Base-by-base conservation (phyloP, 495 filamentous ascomycete genomes). In the Podospora conica region DNA sequence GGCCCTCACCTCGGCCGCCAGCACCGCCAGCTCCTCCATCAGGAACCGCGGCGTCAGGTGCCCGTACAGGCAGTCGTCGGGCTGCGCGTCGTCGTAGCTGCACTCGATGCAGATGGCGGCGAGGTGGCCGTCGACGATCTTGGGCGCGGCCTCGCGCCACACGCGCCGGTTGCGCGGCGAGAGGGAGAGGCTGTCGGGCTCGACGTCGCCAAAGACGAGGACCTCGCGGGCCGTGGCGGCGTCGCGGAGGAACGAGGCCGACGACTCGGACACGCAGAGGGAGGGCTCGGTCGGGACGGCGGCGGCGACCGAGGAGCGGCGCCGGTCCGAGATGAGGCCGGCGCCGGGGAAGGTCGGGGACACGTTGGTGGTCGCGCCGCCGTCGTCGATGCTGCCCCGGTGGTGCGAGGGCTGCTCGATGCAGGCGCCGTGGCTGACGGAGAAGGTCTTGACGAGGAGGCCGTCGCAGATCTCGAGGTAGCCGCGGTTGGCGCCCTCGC, bases 191-290 rank as follows among this genome's bases (percentile, higher is more conserved):
- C 87, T 87, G 73, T 98, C 95, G 9, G 95, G 93, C 73, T 98
- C 95, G 40, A 98, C 88, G 70, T 98, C 95, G 53, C 95, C 95
- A 73, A 96, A 98, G 64, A 98, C 88, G 55, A 98, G 85, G 24
- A 97, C 84, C 77, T 97, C 92, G 54, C 81, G 81, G 2, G 87
- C 85, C 0, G 86, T 88, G 1, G 76, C 66, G 20, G 87, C 80
- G 61, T 93, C 88, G 18, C 91, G 89, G 66, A 98, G 86, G 76
- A 98, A 97, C 75, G 91, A 98, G 0, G 90, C 95, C 3, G 91
- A 92, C 73, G 90, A 93, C 74, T 98, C 93, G 57, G 86, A 85
- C 0, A 89, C 86, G 60, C 86, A 93, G 57, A 60, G 21, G 55
- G 68, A 65, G 33, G 71, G 66, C 61, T 70, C 58, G 62, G 61